Percentiles rank a stretch among this genome's conserved stretches.
These are phyloP conservation scores for Xylariaceae sp. DNA, from an alignment of 2,329 filamentous ascomycete genomes.

Conservation along the genomic window DNA sequence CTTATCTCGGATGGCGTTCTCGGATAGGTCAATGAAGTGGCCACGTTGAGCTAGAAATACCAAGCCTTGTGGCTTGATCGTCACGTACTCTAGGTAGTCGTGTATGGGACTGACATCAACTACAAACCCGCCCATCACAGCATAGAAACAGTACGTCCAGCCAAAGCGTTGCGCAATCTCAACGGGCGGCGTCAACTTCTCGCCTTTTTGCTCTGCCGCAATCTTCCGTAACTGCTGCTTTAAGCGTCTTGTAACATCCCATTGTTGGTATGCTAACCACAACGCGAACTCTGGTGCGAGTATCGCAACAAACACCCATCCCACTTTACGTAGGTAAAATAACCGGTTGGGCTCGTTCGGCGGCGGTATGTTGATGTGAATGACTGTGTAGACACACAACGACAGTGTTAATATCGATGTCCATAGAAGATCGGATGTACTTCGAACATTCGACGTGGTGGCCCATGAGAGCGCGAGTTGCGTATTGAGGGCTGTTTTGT, in stretches of 20 bases:
- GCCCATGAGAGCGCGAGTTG: background rate
- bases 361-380: background rate
- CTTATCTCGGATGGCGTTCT: background rate
- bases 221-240: background rate
- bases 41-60: background rate
- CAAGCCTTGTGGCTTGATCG: background rate
- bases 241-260: background rate
- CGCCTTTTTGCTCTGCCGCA: too few species aligned
- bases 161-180: too few species aligned
- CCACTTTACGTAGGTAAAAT: background rate
- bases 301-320: background rate
- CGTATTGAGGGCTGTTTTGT: background rate
- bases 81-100: too few species aligned
- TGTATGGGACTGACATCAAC: background rate
- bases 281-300: background rate
- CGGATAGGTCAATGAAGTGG: background rate
- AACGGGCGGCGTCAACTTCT: too few species aligned
- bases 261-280: background rate
- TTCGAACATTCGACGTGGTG: background rate
- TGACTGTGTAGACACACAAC: background rate
- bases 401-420: background rate
- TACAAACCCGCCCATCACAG: background rate
- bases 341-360: background rate
- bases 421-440: background rate
- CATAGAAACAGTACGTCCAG: background rate